These are phyloP conservation scores for Amanita phalloides DNA, from an alignment of 768 basidiomycete genomes.

Conservation along the genomic window DNA sequence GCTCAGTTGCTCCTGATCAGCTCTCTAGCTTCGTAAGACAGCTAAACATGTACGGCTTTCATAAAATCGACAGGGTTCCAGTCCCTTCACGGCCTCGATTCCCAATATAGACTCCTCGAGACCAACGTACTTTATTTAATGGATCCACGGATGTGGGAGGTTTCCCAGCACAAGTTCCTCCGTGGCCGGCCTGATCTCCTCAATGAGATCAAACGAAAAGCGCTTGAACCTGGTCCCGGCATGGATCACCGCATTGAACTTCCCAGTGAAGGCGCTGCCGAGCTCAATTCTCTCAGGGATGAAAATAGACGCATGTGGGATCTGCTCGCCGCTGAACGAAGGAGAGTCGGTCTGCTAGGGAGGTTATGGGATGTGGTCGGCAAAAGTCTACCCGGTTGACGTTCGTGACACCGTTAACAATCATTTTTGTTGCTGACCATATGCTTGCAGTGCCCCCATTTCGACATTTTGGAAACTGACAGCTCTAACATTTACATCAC, in stretches of 20 bases:
- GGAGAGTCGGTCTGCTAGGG: constrained; percentile 45
- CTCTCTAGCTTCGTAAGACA: too few relatives aligned
- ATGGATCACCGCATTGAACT: constrained; percentile 67
- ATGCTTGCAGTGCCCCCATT: constrained; percentile 29
- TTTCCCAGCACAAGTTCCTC: too few relatives aligned
- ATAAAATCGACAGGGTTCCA: too few relatives aligned
- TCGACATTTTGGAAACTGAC: constrained; percentile 45
- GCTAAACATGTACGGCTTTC: too few relatives aligned
- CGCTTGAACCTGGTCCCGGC: constrained; percentile 68
- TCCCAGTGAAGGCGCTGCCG: constrained; percentile 63
- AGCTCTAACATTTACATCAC: constrained; percentile 69
- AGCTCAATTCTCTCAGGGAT: constrained; percentile 59
- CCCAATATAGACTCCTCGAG: too few relatives aligned
- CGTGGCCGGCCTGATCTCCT: constrained; percentile 46
- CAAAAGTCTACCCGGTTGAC: constrained; percentile 39
- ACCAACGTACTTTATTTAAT: too few relatives aligned
- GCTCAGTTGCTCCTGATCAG: too few relatives aligned
- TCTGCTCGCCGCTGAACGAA: constrained; percentile 40
- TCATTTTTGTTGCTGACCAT: background rate
- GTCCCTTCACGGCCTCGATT: too few relatives aligned
- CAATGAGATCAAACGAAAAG: constrained; percentile 82
- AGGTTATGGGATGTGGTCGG: constrained; percentile 53
- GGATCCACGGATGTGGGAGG: too few relatives aligned
- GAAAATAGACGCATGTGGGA: constrained; percentile 61
- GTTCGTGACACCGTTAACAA: constrained; percentile 24